phyloP scores from a whole-genome alignment of 2,329 filamentous ascomycete species.

The Diaporthe australafricana region DNA sequence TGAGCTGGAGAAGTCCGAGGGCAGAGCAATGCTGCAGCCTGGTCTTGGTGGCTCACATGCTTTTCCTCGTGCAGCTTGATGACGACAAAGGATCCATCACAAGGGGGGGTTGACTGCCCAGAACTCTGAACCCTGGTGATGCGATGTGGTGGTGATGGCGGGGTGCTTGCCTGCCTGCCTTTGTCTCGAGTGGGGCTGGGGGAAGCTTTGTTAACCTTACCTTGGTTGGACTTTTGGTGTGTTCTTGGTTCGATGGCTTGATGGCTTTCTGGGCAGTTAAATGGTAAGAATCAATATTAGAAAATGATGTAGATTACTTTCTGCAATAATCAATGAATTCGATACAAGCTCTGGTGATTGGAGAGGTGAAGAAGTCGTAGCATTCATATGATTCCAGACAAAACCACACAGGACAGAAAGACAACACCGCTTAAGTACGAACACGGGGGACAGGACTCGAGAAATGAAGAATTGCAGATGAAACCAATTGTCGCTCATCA shows the following conservation, averaged over 20 bases:
- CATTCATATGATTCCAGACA: not conserved
- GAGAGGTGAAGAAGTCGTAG: not conserved
- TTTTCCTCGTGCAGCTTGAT: slow-evolving; percentile 1
- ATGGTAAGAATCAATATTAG: too few relatives aligned
- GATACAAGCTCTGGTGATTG: not conserved
- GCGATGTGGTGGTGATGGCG: not conserved
- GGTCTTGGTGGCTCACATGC: slow-evolving; percentile 16
- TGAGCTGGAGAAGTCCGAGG: slow-evolving; percentile 1
- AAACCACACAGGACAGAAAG: not conserved
- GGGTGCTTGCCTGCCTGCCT: not conserved
- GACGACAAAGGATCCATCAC: slow-evolving; percentile 13
- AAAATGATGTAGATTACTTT: too few relatives aligned
- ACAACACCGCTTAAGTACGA: not conserved
- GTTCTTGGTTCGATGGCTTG: too few relatives aligned
- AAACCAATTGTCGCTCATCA: not conserved
- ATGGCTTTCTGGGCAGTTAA: too few relatives aligned
- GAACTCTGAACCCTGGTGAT: slow-evolving; percentile 4
- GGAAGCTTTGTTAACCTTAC: not conserved
- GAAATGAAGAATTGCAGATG: not conserved
- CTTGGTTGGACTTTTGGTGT: too few relatives aligned
- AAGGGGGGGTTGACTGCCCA: not conserved
- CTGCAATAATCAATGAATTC: too few relatives aligned
- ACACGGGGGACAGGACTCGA: not conserved
- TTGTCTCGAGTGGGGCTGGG: not conserved
- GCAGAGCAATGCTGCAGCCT: not conserved